Evolutionary conservation across 306 rosid species (phyloP).

Genomic region (Acacia crassicarpa): DNA sequence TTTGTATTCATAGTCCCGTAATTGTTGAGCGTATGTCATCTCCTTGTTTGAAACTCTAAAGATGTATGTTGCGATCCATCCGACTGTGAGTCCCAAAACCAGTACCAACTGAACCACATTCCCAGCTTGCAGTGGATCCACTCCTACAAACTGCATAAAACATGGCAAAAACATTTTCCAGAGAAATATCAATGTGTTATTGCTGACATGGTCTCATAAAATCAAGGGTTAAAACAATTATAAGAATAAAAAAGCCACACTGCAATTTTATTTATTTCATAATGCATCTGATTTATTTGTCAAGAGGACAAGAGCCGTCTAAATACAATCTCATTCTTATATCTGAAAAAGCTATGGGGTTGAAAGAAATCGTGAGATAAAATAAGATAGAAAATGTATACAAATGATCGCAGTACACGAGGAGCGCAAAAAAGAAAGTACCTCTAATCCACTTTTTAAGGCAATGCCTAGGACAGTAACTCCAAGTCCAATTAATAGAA

Average conservation of each 20-base stretch:
- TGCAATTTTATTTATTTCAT: background rate
- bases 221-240: background rate
- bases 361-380: background rate
- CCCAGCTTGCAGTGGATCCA: slow-evolving; percentile 92
- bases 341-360: background rate
- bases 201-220: background rate
- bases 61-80: slow-evolving; percentile 91
- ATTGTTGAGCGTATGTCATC: slow-evolving; percentile 95
- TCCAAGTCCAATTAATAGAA: slow-evolving; percentile 83
- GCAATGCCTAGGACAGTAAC: slow-evolving; percentile 74
- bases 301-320: background rate
- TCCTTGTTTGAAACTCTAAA: slow-evolving; percentile 97
- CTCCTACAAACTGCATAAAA: slow-evolving; percentile 68
- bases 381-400: background rate
- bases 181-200: slow-evolving; percentile 9
- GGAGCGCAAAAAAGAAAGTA: slow-evolving; percentile 28
- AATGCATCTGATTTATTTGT: background rate
- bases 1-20: slow-evolving; percentile 87
- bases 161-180: slow-evolving; percentile 24
- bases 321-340: background rate
- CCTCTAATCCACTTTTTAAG: slow-evolving; percentile 92
- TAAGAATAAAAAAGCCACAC: background rate
- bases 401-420: background rate
- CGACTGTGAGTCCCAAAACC: slow-evolving; percentile 90
- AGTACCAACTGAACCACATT: slow-evolving; percentile 92